Evolutionary conservation across 805 yeast species (phyloP).

Genomic region (Brettanomyces nanus): DNA sequence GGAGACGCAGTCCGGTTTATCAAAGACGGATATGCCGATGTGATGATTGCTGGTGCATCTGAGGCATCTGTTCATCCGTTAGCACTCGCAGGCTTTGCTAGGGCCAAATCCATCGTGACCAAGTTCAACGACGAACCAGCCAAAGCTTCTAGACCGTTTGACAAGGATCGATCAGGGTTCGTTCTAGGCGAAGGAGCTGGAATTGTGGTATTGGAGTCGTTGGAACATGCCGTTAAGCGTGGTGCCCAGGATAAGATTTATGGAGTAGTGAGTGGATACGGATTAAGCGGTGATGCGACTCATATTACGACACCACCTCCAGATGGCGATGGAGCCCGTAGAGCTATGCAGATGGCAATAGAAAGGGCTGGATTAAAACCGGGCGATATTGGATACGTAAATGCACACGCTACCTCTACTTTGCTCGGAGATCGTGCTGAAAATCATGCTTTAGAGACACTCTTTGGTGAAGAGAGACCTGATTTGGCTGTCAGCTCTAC

Average conservation of each 20-base stretch:
- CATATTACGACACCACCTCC: conserved; percentile 90
- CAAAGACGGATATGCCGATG: conserved; percentile 69
- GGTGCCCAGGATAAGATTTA: conserved; percentile 54
- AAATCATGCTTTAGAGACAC: conserved; percentile 55
- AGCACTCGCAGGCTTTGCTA: conserved; percentile 82
- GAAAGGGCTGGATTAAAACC: conserved; percentile 39
- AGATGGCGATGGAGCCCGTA: conserved; percentile 74
- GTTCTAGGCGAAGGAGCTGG: conserved; percentile 94
- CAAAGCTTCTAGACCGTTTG: conserved; percentile 83
- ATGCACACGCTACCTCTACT: conserved; percentile 97
- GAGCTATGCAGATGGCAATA: conserved; percentile 77
- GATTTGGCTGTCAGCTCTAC: conserved; percentile 62
- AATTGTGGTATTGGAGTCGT: conserved; percentile 62
- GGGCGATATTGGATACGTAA: conserved; percentile 59
- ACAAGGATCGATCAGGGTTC: conserved; percentile 69
- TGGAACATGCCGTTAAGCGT: conserved; percentile 64
- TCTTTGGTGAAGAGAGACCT: conserved; percentile 35
- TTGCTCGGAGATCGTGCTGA: conserved; percentile 85
- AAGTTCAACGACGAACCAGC: conserved; percentile 52
- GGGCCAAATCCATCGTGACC: conserved; percentile 75
- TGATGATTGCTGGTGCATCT: conserved; percentile 90
- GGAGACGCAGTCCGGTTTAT: conserved; percentile 90
- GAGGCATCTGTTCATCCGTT: conserved; percentile 84
- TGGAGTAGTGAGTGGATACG: conserved; percentile 83
- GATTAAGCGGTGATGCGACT: conserved; percentile 82